These are phyloP conservation scores for Paracoccidioides lutzii DNA, from an alignment of 2,329 filamentous ascomycete species.

Conservation along the genomic window DNA sequence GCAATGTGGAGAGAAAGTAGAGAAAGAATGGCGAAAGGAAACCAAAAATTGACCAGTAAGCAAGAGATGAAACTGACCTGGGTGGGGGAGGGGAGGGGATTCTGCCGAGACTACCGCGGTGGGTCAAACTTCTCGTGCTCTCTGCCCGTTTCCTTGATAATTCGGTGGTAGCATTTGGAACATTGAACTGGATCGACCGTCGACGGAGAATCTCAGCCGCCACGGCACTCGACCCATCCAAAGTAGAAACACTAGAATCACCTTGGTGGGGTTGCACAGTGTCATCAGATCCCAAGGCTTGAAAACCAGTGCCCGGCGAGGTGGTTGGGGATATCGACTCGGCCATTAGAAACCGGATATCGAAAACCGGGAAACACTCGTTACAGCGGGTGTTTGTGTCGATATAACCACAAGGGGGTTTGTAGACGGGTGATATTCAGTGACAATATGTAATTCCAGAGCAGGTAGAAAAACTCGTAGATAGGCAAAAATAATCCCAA, in stretches of 20 bases:
- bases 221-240: not conserved
- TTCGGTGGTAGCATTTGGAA: slow-evolving; percentile 19
- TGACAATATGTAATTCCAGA: not conserved
- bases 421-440: not conserved
- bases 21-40: not conserved
- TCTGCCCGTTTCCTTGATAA: slow-evolving; percentile 16
- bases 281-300: slow-evolving; percentile 9
- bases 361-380: not conserved
- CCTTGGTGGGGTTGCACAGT: not conserved
- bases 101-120: slow-evolving; percentile 11
- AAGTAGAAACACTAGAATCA: slow-evolving; percentile 1
- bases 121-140: slow-evolving; percentile 15
- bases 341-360: slow-evolving; percentile 7
- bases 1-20: not conserved
- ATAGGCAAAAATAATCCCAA: not conserved
- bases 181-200: slow-evolving; percentile 29
- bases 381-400: not conserved
- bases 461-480: not conserved
- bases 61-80: slow-evolving; percentile 16
- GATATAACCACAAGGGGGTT: not conserved
- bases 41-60: not conserved
- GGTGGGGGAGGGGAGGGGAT: slow-evolving; percentile 30
- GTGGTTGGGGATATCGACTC: slow-evolving; percentile 7
- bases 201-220: slow-evolving; percentile 17
- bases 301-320: slow-evolving; percentile 11